phyloP scores from a whole-genome alignment of 2,329 filamentous ascomycete species.

The Magnaporthiopsis incrustans region DNA sequence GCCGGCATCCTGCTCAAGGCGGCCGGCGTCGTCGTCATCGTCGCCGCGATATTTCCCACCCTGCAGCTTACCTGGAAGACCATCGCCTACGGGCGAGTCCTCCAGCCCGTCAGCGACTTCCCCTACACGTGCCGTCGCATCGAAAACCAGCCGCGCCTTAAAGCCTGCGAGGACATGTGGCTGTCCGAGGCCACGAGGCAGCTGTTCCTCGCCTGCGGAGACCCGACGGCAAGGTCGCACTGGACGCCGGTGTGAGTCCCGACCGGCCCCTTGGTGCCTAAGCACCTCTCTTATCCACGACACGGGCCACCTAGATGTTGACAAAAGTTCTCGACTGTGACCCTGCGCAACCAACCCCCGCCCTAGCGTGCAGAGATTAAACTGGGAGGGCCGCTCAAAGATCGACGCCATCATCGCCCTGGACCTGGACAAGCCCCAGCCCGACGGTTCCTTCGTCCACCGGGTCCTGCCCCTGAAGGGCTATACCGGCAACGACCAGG shows the following conservation, averaged over 20 bases:
- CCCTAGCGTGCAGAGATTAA: neutral
- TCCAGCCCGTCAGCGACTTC: conserved; percentile 21
- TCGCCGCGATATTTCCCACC: conserved; percentile 1
- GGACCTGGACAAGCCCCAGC: conserved; percentile 22
- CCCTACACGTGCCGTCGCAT: conserved; percentile 22
- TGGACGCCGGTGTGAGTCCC: conserved; percentile 20
- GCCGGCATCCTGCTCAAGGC: neutral
- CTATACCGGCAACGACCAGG: conserved; percentile 23
- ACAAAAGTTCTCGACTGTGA: neutral
- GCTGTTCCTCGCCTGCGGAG: conserved; percentile 23
- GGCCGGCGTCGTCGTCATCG: neutral
- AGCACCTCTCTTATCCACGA: neutral
- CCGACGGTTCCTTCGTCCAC: conserved; percentile 12
- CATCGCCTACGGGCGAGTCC: conserved; percentile 6
- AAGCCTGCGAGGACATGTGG: conserved; percentile 26
- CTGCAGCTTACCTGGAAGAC: neutral
- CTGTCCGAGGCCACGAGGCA: conserved; percentile 21
- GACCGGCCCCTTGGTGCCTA: too few relatives aligned
- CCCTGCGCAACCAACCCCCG: too few relatives aligned
- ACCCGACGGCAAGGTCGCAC: conserved; percentile 12
- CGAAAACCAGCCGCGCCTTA: conserved; percentile 17
- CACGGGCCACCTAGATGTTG: neutral
- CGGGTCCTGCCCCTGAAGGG: conserved; percentile 18
- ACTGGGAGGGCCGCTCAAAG: conserved; percentile 18
- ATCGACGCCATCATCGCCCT: conserved; percentile 24